Percentiles rank a stretch among this genome's conserved stretches.
Conservation (phyloP, 2,329 filamentous ascomycete species). For the Microsporum audouinii region DNA sequence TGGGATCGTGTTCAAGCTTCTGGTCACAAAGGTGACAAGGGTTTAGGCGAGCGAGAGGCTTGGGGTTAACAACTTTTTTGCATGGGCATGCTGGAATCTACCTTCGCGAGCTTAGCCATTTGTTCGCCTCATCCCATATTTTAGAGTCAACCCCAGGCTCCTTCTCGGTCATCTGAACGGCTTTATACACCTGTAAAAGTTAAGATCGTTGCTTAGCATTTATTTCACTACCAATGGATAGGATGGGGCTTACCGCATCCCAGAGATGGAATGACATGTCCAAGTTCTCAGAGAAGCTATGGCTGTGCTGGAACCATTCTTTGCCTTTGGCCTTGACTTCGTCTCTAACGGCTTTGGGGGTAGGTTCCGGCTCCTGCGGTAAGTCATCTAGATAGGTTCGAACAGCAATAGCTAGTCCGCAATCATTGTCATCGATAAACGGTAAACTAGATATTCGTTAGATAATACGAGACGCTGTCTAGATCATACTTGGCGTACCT, state of each 20-base stretch:
- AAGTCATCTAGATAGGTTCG: conserved; percentile 43
- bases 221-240: not conserved
- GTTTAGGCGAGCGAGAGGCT: not conserved
- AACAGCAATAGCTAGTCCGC: conserved; percentile 38
- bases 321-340: conserved; percentile 43
- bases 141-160: conserved; percentile 41
- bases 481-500: conserved; percentile 45
- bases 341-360: conserved; percentile 38
- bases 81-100: conserved; percentile 12
- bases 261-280: conserved; percentile 51
- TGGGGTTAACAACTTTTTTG: not conserved
- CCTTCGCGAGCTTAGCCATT: conserved; percentile 42
- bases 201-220: conserved; percentile 9
- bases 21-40: not conserved
- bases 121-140: conserved; percentile 48
- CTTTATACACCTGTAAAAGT: conserved; percentile 43
- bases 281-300: conserved; percentile 48
- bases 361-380: conserved; percentile 46
- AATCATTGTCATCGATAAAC: conserved; percentile 36
- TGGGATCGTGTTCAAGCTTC: not conserved
- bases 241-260: conserved; percentile 46
- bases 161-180: conserved; percentile 44
- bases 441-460: conserved; percentile 26
- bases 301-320: conserved; percentile 51
- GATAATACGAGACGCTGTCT: conserved; percentile 3